Percentiles rank a stretch among this genome's conserved stretches.
These are phyloP conservation scores for Venturia carpophila DNA, from an alignment of 2,329 filamentous ascomycete species.

Conservation along the genomic window DNA sequence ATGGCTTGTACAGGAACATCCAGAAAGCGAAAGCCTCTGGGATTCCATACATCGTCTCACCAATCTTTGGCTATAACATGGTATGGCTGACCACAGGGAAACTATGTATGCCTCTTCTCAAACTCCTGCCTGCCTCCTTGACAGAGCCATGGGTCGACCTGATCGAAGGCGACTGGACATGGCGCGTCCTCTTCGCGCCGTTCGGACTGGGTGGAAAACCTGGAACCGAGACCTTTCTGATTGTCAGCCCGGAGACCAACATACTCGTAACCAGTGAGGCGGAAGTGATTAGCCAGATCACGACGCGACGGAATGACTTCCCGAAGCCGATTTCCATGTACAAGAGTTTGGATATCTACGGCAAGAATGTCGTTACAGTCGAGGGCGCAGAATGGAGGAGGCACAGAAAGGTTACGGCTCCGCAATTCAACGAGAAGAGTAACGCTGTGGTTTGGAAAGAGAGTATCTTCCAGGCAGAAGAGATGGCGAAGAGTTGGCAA, in stretches of 20 bases:
- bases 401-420: conserved; percentile 64
- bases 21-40: conserved; percentile 14
- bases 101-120: conserved; percentile 16
- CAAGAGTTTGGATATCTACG: conserved; percentile 54
- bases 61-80: conserved; percentile 15
- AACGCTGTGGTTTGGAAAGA: conserved; percentile 59
- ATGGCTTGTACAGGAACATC: conserved; percentile 15
- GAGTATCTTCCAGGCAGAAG: conserved; percentile 54
- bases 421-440: conserved; percentile 70
- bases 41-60: conserved; percentile 17
- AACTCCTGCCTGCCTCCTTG: conserved; percentile 10
- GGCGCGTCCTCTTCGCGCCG: conserved; percentile 46
- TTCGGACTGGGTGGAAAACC: conserved; percentile 42
- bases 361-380: conserved; percentile 62
- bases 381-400: conserved; percentile 63
- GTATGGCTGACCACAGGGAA: conserved; percentile 14
- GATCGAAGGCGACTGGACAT: conserved; percentile 48
- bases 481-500: conserved; percentile 53
- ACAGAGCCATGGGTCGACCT: conserved; percentile 17
- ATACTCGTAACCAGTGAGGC: conserved; percentile 54
- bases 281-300: conserved; percentile 58
- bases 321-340: conserved; percentile 59
- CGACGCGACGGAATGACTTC: conserved; percentile 59
- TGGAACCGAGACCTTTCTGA: conserved; percentile 54
- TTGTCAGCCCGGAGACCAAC: conserved; percentile 51